A percentile compares a stretch with the other conserved stretches of the same genome.
Conservation (phyloP, 306 rosid species). For the Vigna hirtella region DNA sequence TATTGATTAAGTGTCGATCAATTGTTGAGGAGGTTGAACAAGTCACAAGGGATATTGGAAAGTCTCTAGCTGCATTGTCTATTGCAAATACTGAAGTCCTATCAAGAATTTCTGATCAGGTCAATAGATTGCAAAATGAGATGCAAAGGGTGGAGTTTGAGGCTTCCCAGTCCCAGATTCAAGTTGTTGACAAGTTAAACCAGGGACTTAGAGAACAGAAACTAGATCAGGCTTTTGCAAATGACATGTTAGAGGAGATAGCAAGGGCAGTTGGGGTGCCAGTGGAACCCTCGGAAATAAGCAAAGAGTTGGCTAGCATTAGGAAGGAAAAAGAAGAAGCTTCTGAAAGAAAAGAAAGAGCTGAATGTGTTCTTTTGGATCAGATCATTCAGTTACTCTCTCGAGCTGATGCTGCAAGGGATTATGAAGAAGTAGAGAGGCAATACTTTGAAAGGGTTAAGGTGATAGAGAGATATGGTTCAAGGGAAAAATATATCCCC, state of each 20-base stretch:
- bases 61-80: conserved; percentile 63
- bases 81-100: conserved; percentile 73
- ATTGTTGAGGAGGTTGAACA: conserved; percentile 77
- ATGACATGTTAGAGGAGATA: conserved; percentile 70
- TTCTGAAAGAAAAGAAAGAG: conserved; percentile 67
- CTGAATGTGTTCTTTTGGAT: conserved; percentile 69
- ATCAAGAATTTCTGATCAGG: conserved; percentile 77
- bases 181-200: conserved; percentile 67
- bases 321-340: conserved; percentile 86
- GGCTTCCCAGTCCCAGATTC: conserved; percentile 70
- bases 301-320: conserved; percentile 81
- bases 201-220: conserved; percentile 75
- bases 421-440: conserved; percentile 74
- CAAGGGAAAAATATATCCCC: conserved; percentile 60
- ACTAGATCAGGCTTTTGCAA: conserved; percentile 78
- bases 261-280: conserved; percentile 91
- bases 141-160: conserved; percentile 89
- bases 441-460: conserved; percentile 70
- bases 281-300: conserved; percentile 75
- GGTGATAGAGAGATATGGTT: conserved; percentile 62
- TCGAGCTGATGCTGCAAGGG: conserved; percentile 87
- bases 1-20: conserved; percentile 70
- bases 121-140: conserved; percentile 67
- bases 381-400: conserved; percentile 86
- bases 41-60: conserved; percentile 80